These are phyloP conservation scores for Actinomortierella wolfii DNA, from an alignment of 371 early-diverging fungal genomes.

Conservation along the genomic window DNA sequence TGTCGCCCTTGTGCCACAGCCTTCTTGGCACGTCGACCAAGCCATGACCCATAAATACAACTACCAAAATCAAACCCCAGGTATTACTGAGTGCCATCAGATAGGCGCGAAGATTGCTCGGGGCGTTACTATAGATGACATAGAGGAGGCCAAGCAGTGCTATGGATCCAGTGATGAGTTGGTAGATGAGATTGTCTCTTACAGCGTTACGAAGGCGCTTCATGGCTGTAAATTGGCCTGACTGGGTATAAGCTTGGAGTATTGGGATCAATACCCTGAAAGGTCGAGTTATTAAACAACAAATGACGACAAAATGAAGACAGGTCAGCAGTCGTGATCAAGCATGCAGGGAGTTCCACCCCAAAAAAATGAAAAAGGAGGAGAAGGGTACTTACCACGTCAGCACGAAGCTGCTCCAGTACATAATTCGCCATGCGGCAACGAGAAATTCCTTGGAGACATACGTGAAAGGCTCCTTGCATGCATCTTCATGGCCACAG, in stretches of 20 bases:
- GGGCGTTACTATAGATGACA: conserved; percentile 62
- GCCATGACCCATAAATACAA: conserved; percentile 92
- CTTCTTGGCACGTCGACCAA: conserved; percentile 86
- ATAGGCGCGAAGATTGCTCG: conserved; percentile 63
- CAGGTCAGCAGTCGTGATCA: not conserved
- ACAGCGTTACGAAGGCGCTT: conserved; percentile 70
- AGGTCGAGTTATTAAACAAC: too few relatives aligned
- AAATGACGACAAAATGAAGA: conserved; percentile 1
- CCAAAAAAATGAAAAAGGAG: not conserved
- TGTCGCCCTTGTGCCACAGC: conserved; percentile 78
- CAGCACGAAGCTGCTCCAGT: conserved; percentile 90
- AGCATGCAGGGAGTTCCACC: not conserved
- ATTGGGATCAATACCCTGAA: conserved; percentile 84
- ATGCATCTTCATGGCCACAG: conserved; percentile 58
- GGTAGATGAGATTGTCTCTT: conserved; percentile 81
- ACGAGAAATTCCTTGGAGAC: conserved; percentile 69
- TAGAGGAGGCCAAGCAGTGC: conserved; percentile 69
- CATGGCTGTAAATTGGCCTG: conserved; percentile 79
- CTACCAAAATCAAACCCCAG: conserved; percentile 88
- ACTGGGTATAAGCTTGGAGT: conserved; percentile 82
- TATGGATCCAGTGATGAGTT: conserved; percentile 65
- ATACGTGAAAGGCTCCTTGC: conserved; percentile 79
- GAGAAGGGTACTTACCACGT: conserved; percentile 68
- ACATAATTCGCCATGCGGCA: conserved; percentile 84
- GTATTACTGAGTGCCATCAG: conserved; percentile 94